These are phyloP conservation scores for Boeremia exigua DNA, from an alignment of 2,329 filamentous ascomycete genomes.

Conservation along the genomic window DNA sequence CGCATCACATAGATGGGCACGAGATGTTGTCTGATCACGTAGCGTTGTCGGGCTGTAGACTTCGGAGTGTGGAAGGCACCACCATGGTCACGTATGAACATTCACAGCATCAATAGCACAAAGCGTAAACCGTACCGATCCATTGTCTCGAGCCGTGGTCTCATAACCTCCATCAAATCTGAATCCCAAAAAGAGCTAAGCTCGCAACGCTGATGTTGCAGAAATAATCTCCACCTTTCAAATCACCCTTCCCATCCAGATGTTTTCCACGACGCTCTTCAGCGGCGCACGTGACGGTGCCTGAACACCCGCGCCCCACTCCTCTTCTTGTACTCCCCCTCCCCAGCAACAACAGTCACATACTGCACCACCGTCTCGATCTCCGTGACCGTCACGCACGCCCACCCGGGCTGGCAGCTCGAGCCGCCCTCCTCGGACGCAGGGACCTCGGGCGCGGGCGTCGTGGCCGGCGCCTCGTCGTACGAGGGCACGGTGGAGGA, in stretches of 20 bases:
- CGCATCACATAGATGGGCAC: neutral
- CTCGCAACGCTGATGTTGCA: conserved; percentile 12
- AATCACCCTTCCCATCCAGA: too few species aligned
- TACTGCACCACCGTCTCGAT: conserved; percentile 35
- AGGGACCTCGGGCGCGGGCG: conserved; percentile 10
- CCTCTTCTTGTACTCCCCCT: conserved; percentile 21
- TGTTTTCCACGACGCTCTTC: neutral
- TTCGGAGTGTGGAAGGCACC: too few species aligned
- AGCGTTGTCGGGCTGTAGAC: neutral
- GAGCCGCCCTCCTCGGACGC: conserved; percentile 1
- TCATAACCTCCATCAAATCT: conserved; percentile 6
- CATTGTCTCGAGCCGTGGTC: conserved; percentile 6
- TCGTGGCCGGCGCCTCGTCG: conserved; percentile 28
- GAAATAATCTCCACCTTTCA: conserved; percentile 1
- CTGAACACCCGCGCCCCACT: neutral
- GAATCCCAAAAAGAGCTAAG: conserved; percentile 14
- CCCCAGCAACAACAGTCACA: conserved; percentile 31
- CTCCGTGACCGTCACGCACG: conserved; percentile 33
- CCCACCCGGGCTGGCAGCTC: conserved; percentile 28
- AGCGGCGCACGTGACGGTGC: conserved; percentile 14
- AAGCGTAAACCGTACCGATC: conserved; percentile 1
- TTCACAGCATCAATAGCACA: neutral
- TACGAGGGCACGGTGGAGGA: conserved; percentile 15
- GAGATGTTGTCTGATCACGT: neutral
- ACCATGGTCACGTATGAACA: too few species aligned